Conservation (phyloP, 805 yeast species). For the Monosporozyma solicola region DNA sequence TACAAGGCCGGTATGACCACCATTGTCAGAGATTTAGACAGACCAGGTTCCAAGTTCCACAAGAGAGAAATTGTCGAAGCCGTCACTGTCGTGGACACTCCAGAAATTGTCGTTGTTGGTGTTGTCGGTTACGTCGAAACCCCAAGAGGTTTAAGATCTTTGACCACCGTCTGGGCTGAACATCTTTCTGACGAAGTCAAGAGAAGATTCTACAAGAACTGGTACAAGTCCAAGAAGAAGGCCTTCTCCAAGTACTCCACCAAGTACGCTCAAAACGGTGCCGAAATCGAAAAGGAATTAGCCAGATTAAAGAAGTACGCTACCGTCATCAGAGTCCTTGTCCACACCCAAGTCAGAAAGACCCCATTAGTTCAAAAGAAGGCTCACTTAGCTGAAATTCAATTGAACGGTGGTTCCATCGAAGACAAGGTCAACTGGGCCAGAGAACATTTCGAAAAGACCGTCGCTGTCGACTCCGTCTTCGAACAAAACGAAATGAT, state of each 20-base stretch:
- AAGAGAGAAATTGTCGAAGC: slow-evolving; percentile 99
- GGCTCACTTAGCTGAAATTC: slow-evolving; percentile 99
- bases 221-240: slow-evolving; percentile 99
- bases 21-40: slow-evolving; percentile 98
- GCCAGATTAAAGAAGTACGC: slow-evolving; percentile 99
- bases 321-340: slow-evolving; percentile 96
- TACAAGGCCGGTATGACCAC: slow-evolving; percentile 99
- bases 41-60: slow-evolving; percentile 99
- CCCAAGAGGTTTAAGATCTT: slow-evolving; percentile 99
- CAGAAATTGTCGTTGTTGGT: slow-evolving; percentile 98
- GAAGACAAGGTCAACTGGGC: slow-evolving; percentile 99
- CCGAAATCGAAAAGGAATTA: slow-evolving; percentile 86
- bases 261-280: slow-evolving; percentile 89
- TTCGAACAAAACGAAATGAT: slow-evolving; percentile 98
- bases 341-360: slow-evolving; percentile 99
- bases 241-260: slow-evolving; percentile 99
- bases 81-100: slow-evolving; percentile 97
- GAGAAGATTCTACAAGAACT: slow-evolving; percentile 99
- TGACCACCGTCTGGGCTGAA: slow-evolving; percentile 99
- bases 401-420: slow-evolving; percentile 98
- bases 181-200: slow-evolving; percentile 98
- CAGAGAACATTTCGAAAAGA: slow-evolving; percentile 97
- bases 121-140: slow-evolving; percentile 99
- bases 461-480: slow-evolving; percentile 90
- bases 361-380: slow-evolving; percentile 98